Conservation (phyloP, 805 yeast species). For the Ogataea zsoltii region DNA sequence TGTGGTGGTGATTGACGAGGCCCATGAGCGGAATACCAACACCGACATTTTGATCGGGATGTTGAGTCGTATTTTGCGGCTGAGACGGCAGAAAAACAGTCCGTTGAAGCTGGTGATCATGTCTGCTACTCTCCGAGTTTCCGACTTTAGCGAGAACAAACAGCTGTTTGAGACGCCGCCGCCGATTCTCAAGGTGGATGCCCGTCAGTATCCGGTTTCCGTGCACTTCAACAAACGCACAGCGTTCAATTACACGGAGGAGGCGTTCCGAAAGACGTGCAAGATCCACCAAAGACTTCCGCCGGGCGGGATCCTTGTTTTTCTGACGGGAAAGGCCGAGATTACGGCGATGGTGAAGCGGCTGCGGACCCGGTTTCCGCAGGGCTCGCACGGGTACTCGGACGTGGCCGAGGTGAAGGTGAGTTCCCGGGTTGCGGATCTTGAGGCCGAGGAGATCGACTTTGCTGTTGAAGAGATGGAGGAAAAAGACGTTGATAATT, state of each 20-base stretch:
- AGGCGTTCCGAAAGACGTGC: slow-evolving; percentile 79
- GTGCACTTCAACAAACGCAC: slow-evolving; percentile 87
- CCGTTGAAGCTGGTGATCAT: slow-evolving; percentile 84
- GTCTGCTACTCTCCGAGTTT: slow-evolving; percentile 95
- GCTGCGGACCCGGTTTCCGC: slow-evolving; percentile 68
- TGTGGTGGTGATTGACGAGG: slow-evolving; percentile 89
- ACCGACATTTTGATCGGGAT: slow-evolving; percentile 96
- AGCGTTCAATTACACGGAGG: slow-evolving; percentile 75
- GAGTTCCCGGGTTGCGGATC: slow-evolving; percentile 58
- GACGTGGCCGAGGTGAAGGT: slow-evolving; percentile 48
- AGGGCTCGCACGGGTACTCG: slow-evolving; percentile 15
- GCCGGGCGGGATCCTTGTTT: slow-evolving; percentile 89
- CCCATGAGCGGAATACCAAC: slow-evolving; percentile 94
- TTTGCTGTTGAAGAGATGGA: slow-evolving; percentile 44
- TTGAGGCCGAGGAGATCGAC: slow-evolving; percentile 89
- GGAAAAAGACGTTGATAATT: slow-evolving; percentile 43
- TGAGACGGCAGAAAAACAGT: slow-evolving; percentile 60
- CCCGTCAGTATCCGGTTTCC: slow-evolving; percentile 93
- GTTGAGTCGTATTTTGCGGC: slow-evolving; percentile 78
- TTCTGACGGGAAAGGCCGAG: slow-evolving; percentile 94
- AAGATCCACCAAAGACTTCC: slow-evolving; percentile 87
- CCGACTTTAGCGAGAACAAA: slow-evolving; percentile 86
- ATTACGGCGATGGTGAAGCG: slow-evolving; percentile 73
- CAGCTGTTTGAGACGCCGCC: slow-evolving; percentile 71
- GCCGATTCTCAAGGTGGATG: slow-evolving; percentile 85